Conservation (phyloP, 768 basidiomycete genomes). For the Suillus brevipes region DNA sequence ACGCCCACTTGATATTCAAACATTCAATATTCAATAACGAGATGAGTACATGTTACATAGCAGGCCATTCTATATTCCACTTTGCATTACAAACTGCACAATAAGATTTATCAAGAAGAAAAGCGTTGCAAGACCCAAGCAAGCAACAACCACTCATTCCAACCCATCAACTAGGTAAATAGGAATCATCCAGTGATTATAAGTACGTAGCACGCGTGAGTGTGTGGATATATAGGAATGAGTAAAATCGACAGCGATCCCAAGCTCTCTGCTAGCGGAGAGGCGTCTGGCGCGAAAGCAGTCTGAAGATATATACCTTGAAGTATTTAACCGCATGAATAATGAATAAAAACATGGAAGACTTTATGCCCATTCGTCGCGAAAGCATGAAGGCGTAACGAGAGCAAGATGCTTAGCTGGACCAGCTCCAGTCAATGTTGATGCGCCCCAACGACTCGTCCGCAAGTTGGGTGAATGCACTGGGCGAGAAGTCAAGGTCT, state of each 20-base stretch:
- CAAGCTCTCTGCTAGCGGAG: slow-evolving; percentile 31
- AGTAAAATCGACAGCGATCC: slow-evolving; percentile 15
- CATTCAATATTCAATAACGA: too few species aligned
- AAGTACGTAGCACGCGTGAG: slow-evolving; percentile 24
- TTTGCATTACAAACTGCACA: neutral
- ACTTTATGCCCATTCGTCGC: neutral
- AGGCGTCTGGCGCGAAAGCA: slow-evolving; percentile 1
- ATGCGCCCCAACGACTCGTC: slow-evolving; percentile 50
- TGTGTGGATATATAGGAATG: slow-evolving; percentile 19
- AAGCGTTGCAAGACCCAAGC: slow-evolving; percentile 37
- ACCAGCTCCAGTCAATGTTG: slow-evolving; percentile 52
- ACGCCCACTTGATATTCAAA: neutral
- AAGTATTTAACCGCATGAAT: slow-evolving; percentile 23
- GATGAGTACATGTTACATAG: neutral
- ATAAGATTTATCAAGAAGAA: slow-evolving; percentile 13
- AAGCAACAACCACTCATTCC: slow-evolving; percentile 18
- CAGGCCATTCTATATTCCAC: slow-evolving; percentile 1
- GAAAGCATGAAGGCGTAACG: neutral
- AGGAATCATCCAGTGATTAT: slow-evolving; percentile 12
- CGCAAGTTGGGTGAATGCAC: slow-evolving; percentile 55
- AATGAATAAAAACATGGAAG: slow-evolving; percentile 22
- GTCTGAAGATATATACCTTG: slow-evolving; percentile 7
- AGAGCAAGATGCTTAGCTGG: slow-evolving; percentile 14
- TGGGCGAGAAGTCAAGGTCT: slow-evolving; percentile 64
- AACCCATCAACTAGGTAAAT: slow-evolving; percentile 31